A percentile compares a stretch with the other conserved stretches of the same genome.
Evolutionary conservation across 2,329 filamentous ascomycete genomes (phyloP).

Genomic region (Fusarium avenaceum): DNA sequence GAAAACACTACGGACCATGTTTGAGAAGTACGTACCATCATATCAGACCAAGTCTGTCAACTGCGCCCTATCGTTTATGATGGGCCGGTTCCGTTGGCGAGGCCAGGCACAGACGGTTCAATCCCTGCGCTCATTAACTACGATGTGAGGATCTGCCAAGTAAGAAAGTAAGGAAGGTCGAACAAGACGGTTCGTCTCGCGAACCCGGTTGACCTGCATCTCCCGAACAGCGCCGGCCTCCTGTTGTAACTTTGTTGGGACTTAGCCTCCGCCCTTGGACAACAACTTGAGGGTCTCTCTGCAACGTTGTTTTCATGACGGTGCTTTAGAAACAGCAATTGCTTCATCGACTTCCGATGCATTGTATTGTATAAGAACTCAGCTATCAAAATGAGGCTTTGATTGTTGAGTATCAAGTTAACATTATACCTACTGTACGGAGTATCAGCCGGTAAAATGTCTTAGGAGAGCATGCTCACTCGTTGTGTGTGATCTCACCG

Average conservation of each 20-base stretch:
- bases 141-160: constrained; percentile 18
- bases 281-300: constrained; percentile 31
- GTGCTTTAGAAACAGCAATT: background rate
- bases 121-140: constrained; percentile 31
- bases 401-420: background rate
- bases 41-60: constrained; percentile 28
- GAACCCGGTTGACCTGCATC: constrained; percentile 42
- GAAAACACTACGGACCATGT: constrained; percentile 11
- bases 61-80: constrained; percentile 29
- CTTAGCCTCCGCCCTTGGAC: constrained; percentile 41
- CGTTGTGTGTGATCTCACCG: constrained; percentile 13
- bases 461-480: background rate
- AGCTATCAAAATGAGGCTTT: background rate
- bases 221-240: constrained; percentile 35
- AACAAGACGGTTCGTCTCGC: constrained; percentile 35
- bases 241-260: constrained; percentile 30
- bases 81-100: constrained; percentile 23
- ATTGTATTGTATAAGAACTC: background rate
- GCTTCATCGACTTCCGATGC: background rate
- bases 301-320: constrained; percentile 10
- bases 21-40: constrained; percentile 14
- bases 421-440: background rate
- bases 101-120: constrained; percentile 32
- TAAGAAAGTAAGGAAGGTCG: background rate
- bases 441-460: background rate